Evolutionary conservation across 208 protist genomes (phyloP), one percentile per base, ranked within the genome.

Genomic region (Trypanosoma vivax): DNA sequence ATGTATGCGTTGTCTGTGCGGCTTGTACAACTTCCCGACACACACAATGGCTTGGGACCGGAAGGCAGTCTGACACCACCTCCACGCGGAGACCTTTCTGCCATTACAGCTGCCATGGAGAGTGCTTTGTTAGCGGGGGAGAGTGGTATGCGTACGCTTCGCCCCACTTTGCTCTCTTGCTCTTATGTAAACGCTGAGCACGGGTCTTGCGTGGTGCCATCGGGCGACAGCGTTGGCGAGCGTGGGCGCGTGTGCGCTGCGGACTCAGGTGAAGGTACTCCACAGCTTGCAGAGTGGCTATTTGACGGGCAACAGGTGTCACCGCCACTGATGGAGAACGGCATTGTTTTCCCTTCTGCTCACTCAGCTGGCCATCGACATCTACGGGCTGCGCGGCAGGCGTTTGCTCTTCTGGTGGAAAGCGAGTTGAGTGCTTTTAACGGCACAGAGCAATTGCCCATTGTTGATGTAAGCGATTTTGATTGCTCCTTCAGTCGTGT

Each of bases 401-500:
- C 76, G 21, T 90, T 87, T 53, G 25, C 40, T 56, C 85, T 50
- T 72, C 64, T 39, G 67, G 45, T 66, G 54, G 72, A 37, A 66
- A 76, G 66, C 49, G 54, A 41, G 70, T 40, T 10, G 64, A 24
- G 39, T 43, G 39, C 19, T 10, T 23, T 30, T 30, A 2, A n/a
- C n/a, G 6, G 5, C 4, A 28, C 37, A 11, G 59, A 65, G 2
- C 53, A 68, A 11, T 39, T 89, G 18, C 58, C 70, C 5, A 69
- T 89, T 58, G 60, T 89, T 35, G 81, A 89, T 49, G 74, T 72
- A 3, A 89, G 43, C 48, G 81, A 70, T 18, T 66, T 83, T 41
- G 81, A 89, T 59, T 80, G 78, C 43, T 72, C 74, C 34, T 85
- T 89, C 46, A 70, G 71, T 47, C 76, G 81, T 40, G 73, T 73